Evolutionary conservation across 306 rosid genomes (phyloP), one percentile per base, ranked within the genome.

Genomic region (Parietaria judaica): DNA sequence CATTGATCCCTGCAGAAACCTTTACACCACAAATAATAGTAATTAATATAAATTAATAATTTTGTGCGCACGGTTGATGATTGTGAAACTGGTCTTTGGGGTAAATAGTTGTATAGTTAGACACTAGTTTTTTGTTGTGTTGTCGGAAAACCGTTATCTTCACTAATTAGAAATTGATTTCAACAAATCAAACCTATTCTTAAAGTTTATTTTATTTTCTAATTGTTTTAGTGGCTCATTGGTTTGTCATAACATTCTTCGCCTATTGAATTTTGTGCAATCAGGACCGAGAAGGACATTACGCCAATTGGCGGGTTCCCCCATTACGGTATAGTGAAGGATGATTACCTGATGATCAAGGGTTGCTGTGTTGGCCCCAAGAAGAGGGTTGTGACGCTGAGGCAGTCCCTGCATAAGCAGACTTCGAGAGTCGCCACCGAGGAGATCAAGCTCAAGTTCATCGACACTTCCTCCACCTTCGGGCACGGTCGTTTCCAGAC

Each of bases 201-300:
- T 23, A 0, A 23, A 23, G 31, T 23, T 23, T 23, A 1, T 23
- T 23, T 23, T 23, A 1, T 23, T 23, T 23, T 23, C 31, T 23
- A 23, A 23, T 23, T 23, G 2, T 23, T 41, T 5, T 1, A 12
- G 11, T 55, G 4, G 14, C 3, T 56, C 8, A 12, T 56, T 37
- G 8, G 16, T 56, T 23, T 41, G 45, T 5, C 45, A 41, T 41
- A 41, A 41, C 45, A 41, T 8, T 3, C 0, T 41, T 41, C 9
- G 45, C 45, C 60, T 56, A 0, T 17, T 38, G 45, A 41, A 41
- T 41, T 41, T 44, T 61, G 6, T 35, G 3, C 6, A 5, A 6
- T 48, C 56, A 62, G 66, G 66, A 62, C 66, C 16, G 66, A 62
- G 66, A 62, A 62, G 66, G 66, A 62, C 36, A 47, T 62, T 31